These are phyloP conservation scores for Quercus ilex DNA, from an alignment of 306 rosid genomes.

Conservation along the genomic window DNA sequence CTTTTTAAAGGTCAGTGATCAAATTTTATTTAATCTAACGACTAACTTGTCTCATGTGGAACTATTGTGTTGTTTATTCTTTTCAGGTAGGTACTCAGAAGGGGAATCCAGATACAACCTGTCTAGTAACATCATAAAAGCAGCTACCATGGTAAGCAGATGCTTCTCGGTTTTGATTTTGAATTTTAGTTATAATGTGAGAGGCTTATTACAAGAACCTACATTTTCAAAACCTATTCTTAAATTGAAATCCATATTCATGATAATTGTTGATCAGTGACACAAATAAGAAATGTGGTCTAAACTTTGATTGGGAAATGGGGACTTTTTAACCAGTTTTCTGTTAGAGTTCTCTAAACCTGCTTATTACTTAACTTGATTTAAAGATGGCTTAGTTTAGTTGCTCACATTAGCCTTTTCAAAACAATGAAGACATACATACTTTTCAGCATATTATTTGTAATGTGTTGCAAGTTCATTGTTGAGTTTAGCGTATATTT, in stretches of 20 bases:
- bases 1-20: conserved; percentile 61
- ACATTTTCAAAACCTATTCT: not conserved
- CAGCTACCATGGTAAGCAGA: conserved; percentile 55
- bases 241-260: not conserved
- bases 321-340: not conserved
- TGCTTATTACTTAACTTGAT: not conserved
- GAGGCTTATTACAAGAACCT: not conserved
- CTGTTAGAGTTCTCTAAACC: not conserved
- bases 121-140: conserved; percentile 42
- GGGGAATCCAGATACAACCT: conserved; percentile 87
- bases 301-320: not conserved
- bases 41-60: conserved; percentile 9
- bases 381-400: not conserved
- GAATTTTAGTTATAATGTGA: not conserved
- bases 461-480: too few relatives aligned
- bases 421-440: not conserved
- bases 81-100: conserved; percentile 72
- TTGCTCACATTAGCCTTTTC: not conserved
- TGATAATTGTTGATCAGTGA: not conserved
- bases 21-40: conserved; percentile 1
- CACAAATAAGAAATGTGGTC: not conserved
- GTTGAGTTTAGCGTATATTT: not conserved
- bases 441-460: not conserved
- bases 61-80: conserved; percentile 2
- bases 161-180: conserved; percentile 17